These are phyloP conservation scores for Solanum ahanhuiri DNA, from an alignment of 257 asterid genomes.

Conservation along the genomic window DNA sequence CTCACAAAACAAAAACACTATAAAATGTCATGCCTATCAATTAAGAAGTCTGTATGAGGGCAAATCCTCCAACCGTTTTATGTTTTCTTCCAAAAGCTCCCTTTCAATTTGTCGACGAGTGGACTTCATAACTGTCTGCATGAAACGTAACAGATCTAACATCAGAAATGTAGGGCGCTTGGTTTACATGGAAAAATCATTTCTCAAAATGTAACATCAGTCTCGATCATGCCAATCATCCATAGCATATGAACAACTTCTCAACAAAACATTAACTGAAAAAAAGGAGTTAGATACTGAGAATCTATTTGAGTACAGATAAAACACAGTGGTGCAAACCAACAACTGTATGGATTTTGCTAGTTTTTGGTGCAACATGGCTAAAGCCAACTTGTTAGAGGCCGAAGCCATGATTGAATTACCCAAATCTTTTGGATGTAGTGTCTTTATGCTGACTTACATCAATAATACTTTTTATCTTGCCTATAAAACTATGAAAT, in stretches of 20 bases:
- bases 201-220: background rate
- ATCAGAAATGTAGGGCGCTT: background rate
- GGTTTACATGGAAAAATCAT: background rate
- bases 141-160: background rate
- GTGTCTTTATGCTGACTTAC: background rate
- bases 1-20: slow-evolving; percentile 1
- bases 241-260: background rate
- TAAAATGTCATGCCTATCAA: slow-evolving; percentile 12
- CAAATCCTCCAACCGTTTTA: slow-evolving; percentile 67
- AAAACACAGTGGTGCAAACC: background rate
- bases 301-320: background rate
- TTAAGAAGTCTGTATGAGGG: slow-evolving; percentile 79
- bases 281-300: background rate
- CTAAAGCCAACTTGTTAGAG: background rate
- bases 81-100: slow-evolving; percentile 77
- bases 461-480: background rate
- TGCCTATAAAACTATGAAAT: background rate
- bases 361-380: background rate
- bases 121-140: slow-evolving; percentile 93
- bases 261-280: background rate
- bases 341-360: background rate
- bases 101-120: slow-evolving; percentile 93
- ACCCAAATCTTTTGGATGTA: background rate
- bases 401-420: background rate
- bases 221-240: background rate